Evolutionary conservation across 176 grass and related monocot genomes (phyloP).

Genomic region (Puccinellia tenuiflora): DNA sequence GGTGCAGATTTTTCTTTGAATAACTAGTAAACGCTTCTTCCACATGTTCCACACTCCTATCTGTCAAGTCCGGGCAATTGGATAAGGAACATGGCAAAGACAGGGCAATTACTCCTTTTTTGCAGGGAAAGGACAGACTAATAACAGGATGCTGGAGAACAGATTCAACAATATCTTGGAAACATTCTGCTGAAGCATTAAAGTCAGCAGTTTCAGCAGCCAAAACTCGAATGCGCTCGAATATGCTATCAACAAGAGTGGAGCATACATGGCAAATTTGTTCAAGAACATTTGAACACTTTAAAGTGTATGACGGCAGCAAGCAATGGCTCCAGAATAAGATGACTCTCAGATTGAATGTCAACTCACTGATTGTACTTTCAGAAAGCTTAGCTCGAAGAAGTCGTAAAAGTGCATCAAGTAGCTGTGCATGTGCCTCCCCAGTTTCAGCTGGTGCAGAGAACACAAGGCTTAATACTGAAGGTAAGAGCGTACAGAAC

Average conservation of each 20-base stretch:
- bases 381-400: conserved; percentile 64
- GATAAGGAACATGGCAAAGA: conserved; percentile 53
- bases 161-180: conserved; percentile 54
- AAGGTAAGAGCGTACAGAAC: conserved; percentile 62
- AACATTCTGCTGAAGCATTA: conserved; percentile 16
- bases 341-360: conserved; percentile 50
- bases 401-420: conserved; percentile 42
- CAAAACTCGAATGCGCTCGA: conserved; percentile 46
- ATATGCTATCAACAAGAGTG: conserved; percentile 65
- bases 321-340: conserved; percentile 76
- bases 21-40: conserved; percentile 44
- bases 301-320: conserved; percentile 47
- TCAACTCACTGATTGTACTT: conserved; percentile 44
- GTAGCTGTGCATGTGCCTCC: conserved; percentile 27
- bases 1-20: conserved; percentile 51
- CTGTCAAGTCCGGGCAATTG: conserved; percentile 21
- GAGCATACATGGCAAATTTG: conserved; percentile 53
- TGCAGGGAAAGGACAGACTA: conserved; percentile 30
- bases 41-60: conserved; percentile 36
- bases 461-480: conserved; percentile 47
- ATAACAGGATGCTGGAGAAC: conserved; percentile 73
- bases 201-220: conserved; percentile 15
- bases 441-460: conserved; percentile 23
- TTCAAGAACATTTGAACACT: conserved; percentile 50
- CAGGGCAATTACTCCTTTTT: background rate